These are phyloP conservation scores for Penicillium sp. DNA, from an alignment of 2,329 filamentous ascomycete genomes.

Conservation along the genomic window DNA sequence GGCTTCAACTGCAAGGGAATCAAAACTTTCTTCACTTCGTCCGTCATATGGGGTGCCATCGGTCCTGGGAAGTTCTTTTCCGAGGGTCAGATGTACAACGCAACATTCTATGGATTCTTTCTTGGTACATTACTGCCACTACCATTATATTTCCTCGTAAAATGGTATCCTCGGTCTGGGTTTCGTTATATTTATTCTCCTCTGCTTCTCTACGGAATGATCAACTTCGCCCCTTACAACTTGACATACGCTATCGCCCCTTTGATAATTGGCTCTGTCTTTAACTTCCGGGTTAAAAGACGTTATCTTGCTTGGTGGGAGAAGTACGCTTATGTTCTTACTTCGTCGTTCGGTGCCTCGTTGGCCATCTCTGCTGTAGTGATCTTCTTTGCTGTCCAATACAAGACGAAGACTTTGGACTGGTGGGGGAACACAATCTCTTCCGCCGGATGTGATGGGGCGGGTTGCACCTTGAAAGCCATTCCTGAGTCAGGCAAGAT, in stretches of 20 bases:
- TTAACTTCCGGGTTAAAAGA: constrained; percentile 54
- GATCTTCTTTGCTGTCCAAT: constrained; percentile 59
- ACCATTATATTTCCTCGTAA: constrained; percentile 49
- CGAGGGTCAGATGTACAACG: constrained; percentile 53
- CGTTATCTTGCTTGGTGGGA: constrained; percentile 56
- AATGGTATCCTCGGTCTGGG: constrained; percentile 42
- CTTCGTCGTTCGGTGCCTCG: constrained; percentile 56
- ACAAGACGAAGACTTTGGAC: constrained; percentile 25
- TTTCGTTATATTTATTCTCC: constrained; percentile 50
- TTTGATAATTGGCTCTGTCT: constrained; percentile 54
- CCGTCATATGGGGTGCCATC: constrained; percentile 61
- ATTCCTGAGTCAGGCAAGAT: neutral
- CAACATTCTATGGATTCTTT: constrained; percentile 56
- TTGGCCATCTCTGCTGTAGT: constrained; percentile 58
- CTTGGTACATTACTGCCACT: constrained; percentile 54
- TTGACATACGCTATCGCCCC: constrained; percentile 55
- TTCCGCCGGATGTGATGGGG: constrained; percentile 8
- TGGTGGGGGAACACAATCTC: constrained; percentile 36
- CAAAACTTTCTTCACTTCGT: constrained; percentile 62
- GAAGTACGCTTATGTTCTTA: constrained; percentile 61
- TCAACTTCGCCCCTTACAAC: constrained; percentile 40
- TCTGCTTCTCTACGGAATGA: constrained; percentile 31
- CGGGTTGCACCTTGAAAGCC: neutral
- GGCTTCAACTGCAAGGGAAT: constrained; percentile 56
- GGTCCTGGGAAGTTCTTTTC: constrained; percentile 58